Base-by-base conservation (phyloP, 805 yeast species). In the Cyberlindnera mycetangii region DNA sequence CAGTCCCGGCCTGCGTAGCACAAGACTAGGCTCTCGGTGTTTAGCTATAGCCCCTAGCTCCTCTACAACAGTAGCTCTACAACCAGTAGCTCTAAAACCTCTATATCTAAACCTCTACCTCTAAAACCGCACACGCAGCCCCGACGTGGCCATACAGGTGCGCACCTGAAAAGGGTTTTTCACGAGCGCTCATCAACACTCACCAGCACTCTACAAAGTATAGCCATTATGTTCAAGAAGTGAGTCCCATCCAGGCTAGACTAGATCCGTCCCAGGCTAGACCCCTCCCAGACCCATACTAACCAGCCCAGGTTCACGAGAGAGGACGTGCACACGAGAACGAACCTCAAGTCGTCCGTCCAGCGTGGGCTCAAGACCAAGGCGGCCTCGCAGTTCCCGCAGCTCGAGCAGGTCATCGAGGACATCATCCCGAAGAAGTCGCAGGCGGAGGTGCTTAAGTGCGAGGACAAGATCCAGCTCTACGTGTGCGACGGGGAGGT, bases 311-410 rank as follows among this genome's bases (percentile, higher is more conserved):
- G 80, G 62, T 89, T 89, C 69, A 76, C 88, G 24, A 83, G 79
- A 53, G 96, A 89, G 33, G 97, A 90, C 60, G 77, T 89, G 42
- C 95, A 89, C 56, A 84, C 96, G 8, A 83, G 93, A 52, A 82
- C 97, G 12, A 92, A 92, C 60, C 83, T 90, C 65, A 90, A 90
- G 66, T 86, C 96, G 0, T 90, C 97, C 2, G 90, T 85, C n/a
- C 96, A 89, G 65, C 78, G 97, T 64, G 84, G 85, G n/a, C 72
- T 92, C 53, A 87, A 87, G 61, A 53, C 85, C 16, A 86, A 82
- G 56, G 73, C 90, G 42, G 85, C 84, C 2, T 69, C 72, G 4
- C 89, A 83, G 64, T 90, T 82, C 61, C 89, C 89, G 17, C 68
- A 66, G n/a, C 65, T 89, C 51, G 95, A 86, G 58, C 76, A 81